Base-by-base conservation (phyloP, 1,284 basidiomycete genomes). In the Austroboletus niveus region DNA sequence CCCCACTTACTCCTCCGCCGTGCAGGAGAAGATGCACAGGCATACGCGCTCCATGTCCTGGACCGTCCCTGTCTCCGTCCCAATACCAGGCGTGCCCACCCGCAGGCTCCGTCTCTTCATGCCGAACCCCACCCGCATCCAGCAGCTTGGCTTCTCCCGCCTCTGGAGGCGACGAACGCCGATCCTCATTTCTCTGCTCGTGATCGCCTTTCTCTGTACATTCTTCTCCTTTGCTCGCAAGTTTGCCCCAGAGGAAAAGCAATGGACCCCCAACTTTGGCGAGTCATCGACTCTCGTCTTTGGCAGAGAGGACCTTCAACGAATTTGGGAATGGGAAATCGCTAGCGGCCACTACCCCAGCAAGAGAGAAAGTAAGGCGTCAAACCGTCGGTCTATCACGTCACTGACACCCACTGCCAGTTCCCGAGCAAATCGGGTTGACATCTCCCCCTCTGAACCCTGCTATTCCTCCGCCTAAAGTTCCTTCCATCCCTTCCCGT, bases 321-420 rank as follows among this genome's bases (percentile, higher is more conserved):
- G 84, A 60, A 89, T 98, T 69, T 97, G 94, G 94, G 78, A 87
- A 59, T 97, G 93, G 93, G 94, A 98, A 72, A 81, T 97, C 51
- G 74, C 81, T 41, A 89, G 90, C 59, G 94, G 94, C 1, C 92
- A 96, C 70, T 93, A 94, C 72, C 94, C 94, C 2, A 92, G 89
- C 69, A 78, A 80, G 48, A 76, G 81, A 52, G 75, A 78, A 61
- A 80, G 92, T 94, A 68, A 61, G 88, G 79, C 42, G 3, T 48
- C 41, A 5, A 34, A 42, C 20, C 27, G 10, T 31, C 50, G n/a
- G 49, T 38, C 35, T 46, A 22, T 40, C 34, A 1, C 14, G 8
- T 46, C 22, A 14, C 38, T 57, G 22, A 57, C 49, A 12, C 43
- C 29, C 47, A 30, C 40, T 48, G 36, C 60, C 54, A 93, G 92